Percentiles rank a stretch among this genome's conserved stretches.
phyloP scores from a whole-genome alignment of 2,329 filamentous ascomycete species.

The Pyrenophora tritici-repentis region DNA sequence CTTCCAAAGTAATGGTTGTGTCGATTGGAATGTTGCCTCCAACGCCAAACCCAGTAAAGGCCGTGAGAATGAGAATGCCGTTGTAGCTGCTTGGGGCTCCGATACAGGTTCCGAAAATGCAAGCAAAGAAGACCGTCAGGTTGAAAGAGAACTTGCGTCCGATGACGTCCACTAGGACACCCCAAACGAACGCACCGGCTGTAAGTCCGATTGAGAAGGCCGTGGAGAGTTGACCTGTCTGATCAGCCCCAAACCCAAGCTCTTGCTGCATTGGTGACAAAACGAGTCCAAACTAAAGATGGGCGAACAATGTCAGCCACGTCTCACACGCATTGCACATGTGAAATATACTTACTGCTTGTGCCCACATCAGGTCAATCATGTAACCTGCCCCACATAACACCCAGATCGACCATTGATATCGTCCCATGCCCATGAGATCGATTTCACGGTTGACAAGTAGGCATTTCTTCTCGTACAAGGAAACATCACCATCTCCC shows the following conservation, averaged over 20 bases:
- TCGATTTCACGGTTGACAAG: slow-evolving; percentile 58
- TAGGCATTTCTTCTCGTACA: slow-evolving; percentile 53
- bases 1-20: slow-evolving; percentile 61
- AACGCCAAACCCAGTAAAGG: slow-evolving; percentile 59
- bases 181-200: slow-evolving; percentile 62
- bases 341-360: slow-evolving; percentile 43
- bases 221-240: slow-evolving; percentile 59
- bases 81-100: slow-evolving; percentile 57
- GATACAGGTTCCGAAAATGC: slow-evolving; percentile 59
- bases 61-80: slow-evolving; percentile 59
- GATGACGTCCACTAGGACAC: slow-evolving; percentile 60
- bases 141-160: slow-evolving; percentile 63
- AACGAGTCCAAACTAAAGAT: slow-evolving; percentile 55
- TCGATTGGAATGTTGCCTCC: slow-evolving; percentile 62
- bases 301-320: too few species aligned
- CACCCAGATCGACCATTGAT: slow-evolving; percentile 59
- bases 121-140: slow-evolving; percentile 60
- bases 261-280: slow-evolving; percentile 62
- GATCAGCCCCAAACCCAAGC: slow-evolving; percentile 54
- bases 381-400: slow-evolving; percentile 62
- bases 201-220: slow-evolving; percentile 61
- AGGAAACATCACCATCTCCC: slow-evolving; percentile 20
- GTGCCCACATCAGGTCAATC: slow-evolving; percentile 63
- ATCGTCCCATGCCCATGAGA: slow-evolving; percentile 58
- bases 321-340: too few species aligned